These are phyloP conservation scores for Rhododendron kiyosumense DNA, from an alignment of 148 eudicot genomes.

Conservation along the genomic window DNA sequence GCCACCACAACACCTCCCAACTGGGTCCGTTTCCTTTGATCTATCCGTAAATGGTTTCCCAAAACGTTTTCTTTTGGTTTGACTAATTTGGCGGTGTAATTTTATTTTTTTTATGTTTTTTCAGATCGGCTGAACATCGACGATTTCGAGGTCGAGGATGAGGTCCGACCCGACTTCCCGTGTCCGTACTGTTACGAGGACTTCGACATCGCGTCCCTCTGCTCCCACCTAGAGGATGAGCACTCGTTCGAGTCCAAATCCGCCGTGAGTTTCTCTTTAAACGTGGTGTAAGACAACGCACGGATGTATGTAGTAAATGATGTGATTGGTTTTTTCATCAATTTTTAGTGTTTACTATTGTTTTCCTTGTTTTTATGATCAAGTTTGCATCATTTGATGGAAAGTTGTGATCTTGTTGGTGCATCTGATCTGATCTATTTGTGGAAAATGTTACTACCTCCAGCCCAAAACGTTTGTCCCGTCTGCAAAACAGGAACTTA, in stretches of 20 bases:
- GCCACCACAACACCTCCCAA: slow-evolving; percentile 35
- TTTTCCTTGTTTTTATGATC: neutral
- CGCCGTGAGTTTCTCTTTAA: slow-evolving; percentile 42
- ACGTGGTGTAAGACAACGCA: neutral
- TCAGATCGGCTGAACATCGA: slow-evolving; percentile 77
- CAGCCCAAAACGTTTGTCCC: no score
- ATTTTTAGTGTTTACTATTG: neutral
- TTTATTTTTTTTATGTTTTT: neutral
- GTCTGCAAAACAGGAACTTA: no score
- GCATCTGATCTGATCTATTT: neutral
- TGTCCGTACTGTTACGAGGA: slow-evolving; percentile 92
- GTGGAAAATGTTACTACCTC: no score
- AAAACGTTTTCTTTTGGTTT: neutral
- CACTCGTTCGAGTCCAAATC: slow-evolving; percentile 70
- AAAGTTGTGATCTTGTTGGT: neutral
- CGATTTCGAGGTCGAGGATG: slow-evolving; percentile 80
- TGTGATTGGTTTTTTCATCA: neutral
- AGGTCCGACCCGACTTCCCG: slow-evolving; percentile 66
- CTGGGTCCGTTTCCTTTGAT: slow-evolving; percentile 40
- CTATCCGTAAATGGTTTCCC: neutral
- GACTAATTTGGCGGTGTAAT: slow-evolving; percentile 11
- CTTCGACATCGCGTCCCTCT: slow-evolving; percentile 71
- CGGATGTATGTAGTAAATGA: neutral
- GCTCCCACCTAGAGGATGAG: slow-evolving; percentile 83
- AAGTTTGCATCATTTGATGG: neutral